Percentiles rank a stretch among this genome's conserved stretches.
Conservation (phyloP, 208 protist species). For the Borovskyia barvae region DNA sequence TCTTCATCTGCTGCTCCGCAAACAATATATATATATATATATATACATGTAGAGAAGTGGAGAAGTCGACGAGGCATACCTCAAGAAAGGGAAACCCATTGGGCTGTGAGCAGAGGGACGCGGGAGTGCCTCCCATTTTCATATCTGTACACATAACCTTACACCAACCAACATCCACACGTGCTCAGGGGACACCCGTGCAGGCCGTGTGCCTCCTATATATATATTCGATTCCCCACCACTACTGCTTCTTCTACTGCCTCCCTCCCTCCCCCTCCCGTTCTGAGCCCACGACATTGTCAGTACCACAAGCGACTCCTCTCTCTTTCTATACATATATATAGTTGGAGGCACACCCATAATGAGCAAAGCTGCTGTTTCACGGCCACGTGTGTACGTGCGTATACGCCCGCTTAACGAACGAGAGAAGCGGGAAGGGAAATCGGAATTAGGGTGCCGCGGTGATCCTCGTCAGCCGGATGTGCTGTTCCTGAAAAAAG, state of each 20-base stretch:
- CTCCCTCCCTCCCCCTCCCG: constrained; percentile 1
- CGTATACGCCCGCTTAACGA: constrained; percentile 88
- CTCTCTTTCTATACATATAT: background rate
- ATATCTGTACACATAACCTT: too few species aligned
- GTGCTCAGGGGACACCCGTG: background rate
- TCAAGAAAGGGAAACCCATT: too few species aligned
- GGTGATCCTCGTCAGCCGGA: constrained; percentile 60
- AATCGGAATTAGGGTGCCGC: constrained; percentile 62
- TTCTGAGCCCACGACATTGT: background rate
- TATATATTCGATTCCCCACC: constrained; percentile 6
- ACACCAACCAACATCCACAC: too few species aligned
- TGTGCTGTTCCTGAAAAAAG: constrained; percentile 79
- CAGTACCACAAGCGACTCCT: background rate
- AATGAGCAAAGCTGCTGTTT: constrained; percentile 77
- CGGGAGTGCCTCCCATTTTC: too few species aligned
- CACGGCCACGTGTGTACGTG: constrained; percentile 86
- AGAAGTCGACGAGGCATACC: too few species aligned
- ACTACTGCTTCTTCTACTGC: constrained; percentile 13
- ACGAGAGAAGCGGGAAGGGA: constrained; percentile 63
- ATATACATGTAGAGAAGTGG: too few species aligned
- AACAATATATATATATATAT: too few species aligned
- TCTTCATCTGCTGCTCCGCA: too few species aligned
- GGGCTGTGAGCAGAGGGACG: too few species aligned
- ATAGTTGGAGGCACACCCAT: background rate
- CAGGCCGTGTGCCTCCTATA: background rate